A percentile compares a stretch with the other conserved stretches of the same genome.
phyloP scores from a whole-genome alignment of 345 rosid genomes.

The Physaria fendleri region DNA sequence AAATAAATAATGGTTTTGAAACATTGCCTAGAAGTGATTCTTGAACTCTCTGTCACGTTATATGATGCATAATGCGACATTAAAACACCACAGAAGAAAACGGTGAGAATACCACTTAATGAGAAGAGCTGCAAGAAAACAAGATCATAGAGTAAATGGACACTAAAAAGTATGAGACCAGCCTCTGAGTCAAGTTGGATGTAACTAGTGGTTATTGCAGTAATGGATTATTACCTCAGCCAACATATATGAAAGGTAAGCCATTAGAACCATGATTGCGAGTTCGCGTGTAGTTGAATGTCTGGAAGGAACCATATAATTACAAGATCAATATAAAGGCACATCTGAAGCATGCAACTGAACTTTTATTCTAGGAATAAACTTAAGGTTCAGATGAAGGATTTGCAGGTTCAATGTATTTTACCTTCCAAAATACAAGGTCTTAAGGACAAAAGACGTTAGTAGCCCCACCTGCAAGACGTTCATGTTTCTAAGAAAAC shows the following conservation, averaged over 20 bases:
- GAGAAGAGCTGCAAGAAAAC: constrained; percentile 53
- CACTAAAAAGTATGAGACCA: background rate
- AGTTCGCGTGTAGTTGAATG: constrained; percentile 78
- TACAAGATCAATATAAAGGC: background rate
- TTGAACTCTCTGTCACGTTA: constrained; percentile 65
- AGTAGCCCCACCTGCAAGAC: constrained; percentile 62
- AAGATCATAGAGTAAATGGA: background rate
- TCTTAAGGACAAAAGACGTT: constrained; percentile 59
- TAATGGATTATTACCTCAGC: constrained; percentile 59
- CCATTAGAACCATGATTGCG: constrained; percentile 72
- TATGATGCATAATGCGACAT: constrained; percentile 89
- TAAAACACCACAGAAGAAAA: constrained; percentile 79
- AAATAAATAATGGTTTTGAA: background rate
- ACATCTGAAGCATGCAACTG: background rate
- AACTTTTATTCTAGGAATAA: background rate
- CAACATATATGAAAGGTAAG: constrained; percentile 76
- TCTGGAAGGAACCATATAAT: constrained; percentile 31
- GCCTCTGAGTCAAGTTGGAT: background rate
- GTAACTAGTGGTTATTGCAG: background rate
- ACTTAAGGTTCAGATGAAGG: background rate
- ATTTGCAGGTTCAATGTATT: background rate
- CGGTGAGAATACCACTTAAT: constrained; percentile 86
- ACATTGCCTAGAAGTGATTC: constrained; percentile 69
- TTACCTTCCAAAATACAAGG: constrained; percentile 65
- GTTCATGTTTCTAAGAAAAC: background rate